Percentiles rank a stretch among this genome's conserved stretches.
These are phyloP conservation scores for Raddia distichophylla DNA, from an alignment of 176 grass and related monocot genomes.

Conservation along the genomic window DNA sequence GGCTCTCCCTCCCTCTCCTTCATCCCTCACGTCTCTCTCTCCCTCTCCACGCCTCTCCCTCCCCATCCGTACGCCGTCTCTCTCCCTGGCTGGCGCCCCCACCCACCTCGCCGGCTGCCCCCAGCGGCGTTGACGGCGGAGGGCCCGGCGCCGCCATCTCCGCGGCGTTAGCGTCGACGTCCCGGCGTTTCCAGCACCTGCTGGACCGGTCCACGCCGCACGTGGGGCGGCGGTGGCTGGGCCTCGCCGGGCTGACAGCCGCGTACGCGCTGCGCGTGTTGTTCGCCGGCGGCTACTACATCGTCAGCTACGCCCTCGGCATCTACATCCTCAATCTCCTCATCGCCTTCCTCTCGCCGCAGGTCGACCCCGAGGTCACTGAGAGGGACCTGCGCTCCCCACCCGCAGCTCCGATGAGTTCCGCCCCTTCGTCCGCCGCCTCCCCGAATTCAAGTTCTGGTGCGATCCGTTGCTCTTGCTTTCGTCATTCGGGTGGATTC, in stretches of 20 bases:
- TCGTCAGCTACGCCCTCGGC: conserved; percentile 79
- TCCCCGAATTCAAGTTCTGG: conserved; percentile 97
- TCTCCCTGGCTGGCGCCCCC: no score
- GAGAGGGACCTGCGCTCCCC: conserved; percentile 58
- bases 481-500: not conserved
- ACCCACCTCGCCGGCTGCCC: no score
- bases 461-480: conserved; percentile 37
- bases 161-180: conserved; percentile 22
- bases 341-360: conserved; percentile 80
- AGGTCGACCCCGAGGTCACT: conserved; percentile 75
- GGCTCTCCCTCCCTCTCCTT: no score
- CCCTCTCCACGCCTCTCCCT: no score
- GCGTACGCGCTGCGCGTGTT: conserved; percentile 70
- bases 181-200: conserved; percentile 72
- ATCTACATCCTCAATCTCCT: conserved; percentile 79
- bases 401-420: conserved; percentile 72
- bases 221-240: conserved; percentile 66
- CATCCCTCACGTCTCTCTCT: no score
- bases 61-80: no score
- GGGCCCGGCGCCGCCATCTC: not conserved
- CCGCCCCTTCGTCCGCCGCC: conserved; percentile 76
- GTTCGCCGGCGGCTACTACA: conserved; percentile 70
- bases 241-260: conserved; percentile 41
- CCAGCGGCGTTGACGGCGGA: not conserved
- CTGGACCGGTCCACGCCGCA: conserved; percentile 74